Evolutionary conservation across 2,329 filamentous ascomycete genomes (phyloP), one percentile per base, ranked within the genome.

Genomic region (Alternaria triticimaculans): DNA sequence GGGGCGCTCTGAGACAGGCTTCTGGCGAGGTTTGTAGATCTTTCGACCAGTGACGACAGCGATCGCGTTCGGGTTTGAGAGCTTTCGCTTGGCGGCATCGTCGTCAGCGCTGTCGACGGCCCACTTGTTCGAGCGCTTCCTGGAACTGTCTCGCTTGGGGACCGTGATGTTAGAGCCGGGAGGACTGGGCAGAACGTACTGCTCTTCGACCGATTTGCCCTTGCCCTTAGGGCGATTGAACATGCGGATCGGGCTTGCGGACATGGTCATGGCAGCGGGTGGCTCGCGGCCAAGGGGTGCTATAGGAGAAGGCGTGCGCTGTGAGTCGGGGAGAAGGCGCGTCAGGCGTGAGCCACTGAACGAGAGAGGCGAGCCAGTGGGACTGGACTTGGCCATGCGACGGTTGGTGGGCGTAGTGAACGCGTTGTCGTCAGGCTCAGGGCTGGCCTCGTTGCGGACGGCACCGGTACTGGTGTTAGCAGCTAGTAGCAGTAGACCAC

Each of bases 121-220:
- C 28, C 28, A 33, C 28, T 41, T 18, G 15, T 41, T 18, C 8
- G 37, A 41, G 37, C 37, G 37, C 37, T 18, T 41, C 37, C n/a
- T 41, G 15, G 8, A 7, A 41, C 8, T 41, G n/a, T 5, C 37
- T 10, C 37, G 37, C 37, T 18, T 41, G 37, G 33, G 15, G 33
- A 41, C 33, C 33, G 33, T 41, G 23, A 67, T 69, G 43, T 55
- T 50, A 3, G 65, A 63, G n/a, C 23, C 56, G 18, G n/a, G 23
- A 11, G 18, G 15, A 18, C 6, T 14, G 28, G 12, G 23, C 3
- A 18, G 21, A 1, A 18, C 11, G 11, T 49, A 12, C 6, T 23
- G n/a, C 6, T 45, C 43, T 15, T 21, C 43, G 43, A 45, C 20
- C 18, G 43, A 14, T 20, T 21, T 21, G 6, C 43, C 18, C 18